Conservation (phyloP, 768 basidiomycete genomes). For the Podaxis rugospora region DNA sequence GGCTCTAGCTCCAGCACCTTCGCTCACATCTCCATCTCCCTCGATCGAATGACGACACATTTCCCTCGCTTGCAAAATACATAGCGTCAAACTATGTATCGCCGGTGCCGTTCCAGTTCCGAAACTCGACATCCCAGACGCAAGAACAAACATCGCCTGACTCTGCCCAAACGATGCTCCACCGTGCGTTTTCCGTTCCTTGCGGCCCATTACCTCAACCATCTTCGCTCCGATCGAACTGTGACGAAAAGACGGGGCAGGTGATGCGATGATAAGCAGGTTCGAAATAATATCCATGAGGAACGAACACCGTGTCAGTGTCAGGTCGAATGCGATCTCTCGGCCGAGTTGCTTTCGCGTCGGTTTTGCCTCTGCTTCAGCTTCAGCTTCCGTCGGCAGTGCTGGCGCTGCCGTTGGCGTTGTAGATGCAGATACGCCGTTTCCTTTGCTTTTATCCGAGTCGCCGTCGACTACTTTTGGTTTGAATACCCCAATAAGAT, state of each 20-base stretch:
- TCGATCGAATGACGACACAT: slow-evolving; percentile 20
- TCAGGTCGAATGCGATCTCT: slow-evolving; percentile 70
- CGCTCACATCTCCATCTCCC: not conserved
- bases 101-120: slow-evolving; percentile 72
- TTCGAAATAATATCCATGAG: slow-evolving; percentile 65
- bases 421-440: not conserved
- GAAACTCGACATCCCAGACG: slow-evolving; percentile 54
- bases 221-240: not conserved
- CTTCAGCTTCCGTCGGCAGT: not conserved
- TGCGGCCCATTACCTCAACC: not conserved
- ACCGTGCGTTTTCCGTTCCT: slow-evolving; percentile 5
- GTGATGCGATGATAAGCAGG: slow-evolving; percentile 48
- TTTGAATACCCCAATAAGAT: slow-evolving; percentile 7
- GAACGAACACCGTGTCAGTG: slow-evolving; percentile 56
- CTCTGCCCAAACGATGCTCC: slow-evolving; percentile 17
- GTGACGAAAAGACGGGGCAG: slow-evolving; percentile 37
- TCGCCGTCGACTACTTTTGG: not conserved
- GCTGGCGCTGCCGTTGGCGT: not conserved
- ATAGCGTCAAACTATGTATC: slow-evolving; percentile 67
- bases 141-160: slow-evolving; percentile 54
- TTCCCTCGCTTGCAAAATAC: slow-evolving; percentile 45
- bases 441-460: slow-evolving; percentile 7
- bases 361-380: slow-evolving; percentile 36
- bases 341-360: slow-evolving; percentile 50
- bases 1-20: slow-evolving; percentile 15